These are phyloP conservation scores for Phenoliferia sp. DNA, from an alignment of 1,284 basidiomycete species.

Conservation along the genomic window DNA sequence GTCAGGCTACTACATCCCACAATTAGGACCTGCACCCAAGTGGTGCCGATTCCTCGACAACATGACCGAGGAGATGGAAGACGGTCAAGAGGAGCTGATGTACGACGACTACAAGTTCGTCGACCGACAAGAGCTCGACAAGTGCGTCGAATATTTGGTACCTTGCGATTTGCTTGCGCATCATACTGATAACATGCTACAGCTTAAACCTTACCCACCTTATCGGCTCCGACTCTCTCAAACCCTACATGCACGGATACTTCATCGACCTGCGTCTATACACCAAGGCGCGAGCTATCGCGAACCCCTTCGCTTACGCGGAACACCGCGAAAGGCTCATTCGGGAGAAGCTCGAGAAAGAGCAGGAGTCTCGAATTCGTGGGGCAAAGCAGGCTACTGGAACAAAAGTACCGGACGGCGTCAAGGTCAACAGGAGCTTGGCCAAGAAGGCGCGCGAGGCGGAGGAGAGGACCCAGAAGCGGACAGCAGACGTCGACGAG, in stretches of 20 bases:
- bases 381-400: slow-evolving; percentile 51
- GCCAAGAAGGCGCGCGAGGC: slow-evolving; percentile 78
- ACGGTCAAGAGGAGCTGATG: slow-evolving; percentile 55
- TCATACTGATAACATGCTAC: slow-evolving; percentile 26
- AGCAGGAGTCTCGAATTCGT: slow-evolving; percentile 88
- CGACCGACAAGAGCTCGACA: slow-evolving; percentile 77
- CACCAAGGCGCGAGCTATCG: slow-evolving; percentile 89
- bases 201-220: slow-evolving; percentile 91
- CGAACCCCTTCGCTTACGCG: slow-evolving; percentile 91
- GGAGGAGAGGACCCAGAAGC: slow-evolving; percentile 61
- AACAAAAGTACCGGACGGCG: slow-evolving; percentile 10
- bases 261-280: slow-evolving; percentile 94
- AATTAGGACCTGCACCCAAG: slow-evolving; percentile 89
- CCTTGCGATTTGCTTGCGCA: neutral
- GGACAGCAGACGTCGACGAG: slow-evolving; percentile 34
- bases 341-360: slow-evolving; percentile 82
- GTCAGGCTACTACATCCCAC: slow-evolving; percentile 87
- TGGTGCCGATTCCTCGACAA: slow-evolving; percentile 98
- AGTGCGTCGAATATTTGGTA: slow-evolving; percentile 51
- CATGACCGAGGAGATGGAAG: slow-evolving; percentile 95
- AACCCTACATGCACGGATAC: slow-evolving; percentile 99
- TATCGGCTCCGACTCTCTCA: slow-evolving; percentile 86
- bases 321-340: slow-evolving; percentile 88
- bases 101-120: slow-evolving; percentile 99
- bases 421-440: slow-evolving; percentile 85